These are phyloP conservation scores for Combretum micranthum DNA, from an alignment of 345 rosid genomes.

Conservation along the genomic window DNA sequence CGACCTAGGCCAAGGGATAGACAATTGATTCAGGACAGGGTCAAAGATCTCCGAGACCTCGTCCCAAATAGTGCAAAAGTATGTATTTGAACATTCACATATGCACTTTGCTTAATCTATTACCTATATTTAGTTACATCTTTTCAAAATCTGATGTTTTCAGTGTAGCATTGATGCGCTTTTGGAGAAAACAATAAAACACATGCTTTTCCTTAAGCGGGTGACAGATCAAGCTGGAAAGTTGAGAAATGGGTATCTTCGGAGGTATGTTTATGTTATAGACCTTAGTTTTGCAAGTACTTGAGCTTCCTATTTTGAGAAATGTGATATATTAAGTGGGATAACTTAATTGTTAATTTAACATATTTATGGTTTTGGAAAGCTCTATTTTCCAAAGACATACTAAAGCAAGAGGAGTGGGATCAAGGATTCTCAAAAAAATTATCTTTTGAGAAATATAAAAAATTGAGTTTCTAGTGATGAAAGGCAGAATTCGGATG, in stretches of 20 bases:
- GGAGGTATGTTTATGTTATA: constrained; percentile 41
- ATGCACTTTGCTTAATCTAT: background rate
- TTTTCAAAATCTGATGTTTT: constrained; percentile 4
- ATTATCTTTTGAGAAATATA: too few species aligned
- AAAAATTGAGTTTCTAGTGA: too few species aligned
- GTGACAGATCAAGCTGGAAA: constrained; percentile 50
- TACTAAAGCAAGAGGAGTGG: too few species aligned
- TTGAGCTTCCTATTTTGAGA: background rate
- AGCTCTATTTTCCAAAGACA: too few species aligned
- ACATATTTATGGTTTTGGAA: too few species aligned
- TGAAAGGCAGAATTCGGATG: too few species aligned
- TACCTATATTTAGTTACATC: background rate
- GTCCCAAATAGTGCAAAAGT: constrained; percentile 59
- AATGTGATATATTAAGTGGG: background rate
- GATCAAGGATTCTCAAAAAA: too few species aligned
- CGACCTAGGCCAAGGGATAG: constrained; percentile 63
- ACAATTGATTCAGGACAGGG: constrained; percentile 64
- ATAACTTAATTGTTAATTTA: background rate
- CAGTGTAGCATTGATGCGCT: constrained; percentile 77
- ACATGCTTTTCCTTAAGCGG: constrained; percentile 45
- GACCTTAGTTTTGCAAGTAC: background rate
- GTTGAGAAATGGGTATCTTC: constrained; percentile 33
- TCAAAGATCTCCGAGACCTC: constrained; percentile 57
- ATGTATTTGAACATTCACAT: constrained; percentile 5
- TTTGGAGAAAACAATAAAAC: constrained; percentile 46